Evolutionary conservation across 768 basidiomycete species (phyloP).

Genomic region (Termitomyces sp.): DNA sequence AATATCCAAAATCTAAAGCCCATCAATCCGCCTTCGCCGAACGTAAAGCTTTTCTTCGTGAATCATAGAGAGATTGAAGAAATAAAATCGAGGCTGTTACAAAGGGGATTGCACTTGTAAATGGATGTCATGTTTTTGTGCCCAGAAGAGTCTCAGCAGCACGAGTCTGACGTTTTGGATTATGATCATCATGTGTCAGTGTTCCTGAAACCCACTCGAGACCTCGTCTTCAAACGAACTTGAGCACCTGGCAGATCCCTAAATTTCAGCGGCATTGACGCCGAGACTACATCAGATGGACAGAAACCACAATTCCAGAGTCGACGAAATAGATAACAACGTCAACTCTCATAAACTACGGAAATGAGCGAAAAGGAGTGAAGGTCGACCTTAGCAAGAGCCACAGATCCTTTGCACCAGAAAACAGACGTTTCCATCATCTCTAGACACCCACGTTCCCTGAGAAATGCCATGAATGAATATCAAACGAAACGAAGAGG

Average conservation of each 20-base stretch:
- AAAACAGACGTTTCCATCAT: conserved; percentile 3
- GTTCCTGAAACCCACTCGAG: background rate
- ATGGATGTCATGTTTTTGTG: background rate
- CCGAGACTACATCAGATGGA: too few species aligned
- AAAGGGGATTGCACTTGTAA: background rate
- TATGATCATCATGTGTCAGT: background rate
- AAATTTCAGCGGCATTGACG: too few species aligned
- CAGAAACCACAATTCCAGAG: background rate
- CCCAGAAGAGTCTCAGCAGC: background rate
- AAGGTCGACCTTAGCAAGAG: background rate
- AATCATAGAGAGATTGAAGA: background rate
- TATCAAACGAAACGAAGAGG: background rate
- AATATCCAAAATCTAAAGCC: background rate
- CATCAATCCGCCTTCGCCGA: too few species aligned
- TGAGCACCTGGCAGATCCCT: background rate
- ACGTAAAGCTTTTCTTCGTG: background rate
- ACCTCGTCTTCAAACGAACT: background rate
- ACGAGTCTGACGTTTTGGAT: background rate
- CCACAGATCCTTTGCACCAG: background rate
- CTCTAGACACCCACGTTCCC: conserved; percentile 12
- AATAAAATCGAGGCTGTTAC: background rate
- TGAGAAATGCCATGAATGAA: background rate
- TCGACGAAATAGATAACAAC: too few species aligned
- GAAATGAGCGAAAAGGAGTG: background rate
- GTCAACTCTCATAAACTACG: background rate